Evolutionary conservation across 139 green algal genomes (phyloP), one percentile per base, ranked within the genome.

Genomic region (Tetradesmus obliquus): DNA sequence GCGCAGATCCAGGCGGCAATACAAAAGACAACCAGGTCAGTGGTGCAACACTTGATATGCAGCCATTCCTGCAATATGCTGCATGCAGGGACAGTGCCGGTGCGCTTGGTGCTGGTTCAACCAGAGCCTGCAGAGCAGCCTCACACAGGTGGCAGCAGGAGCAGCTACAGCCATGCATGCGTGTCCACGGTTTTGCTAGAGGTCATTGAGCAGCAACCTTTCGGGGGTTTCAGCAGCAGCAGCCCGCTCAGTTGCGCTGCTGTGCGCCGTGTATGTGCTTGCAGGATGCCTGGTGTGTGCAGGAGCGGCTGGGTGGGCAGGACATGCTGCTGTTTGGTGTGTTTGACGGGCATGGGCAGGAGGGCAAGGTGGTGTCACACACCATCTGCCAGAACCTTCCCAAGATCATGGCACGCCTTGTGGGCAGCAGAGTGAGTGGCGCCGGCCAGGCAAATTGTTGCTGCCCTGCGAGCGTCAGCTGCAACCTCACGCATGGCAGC

Each of bases 301-400:
- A 91, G n/a, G 94, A 96, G 83, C 62, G 87, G 20, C 79, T 94
- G 8, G 89, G 79, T 55, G 91, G 87, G 10, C 79, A 84, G 17
- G 89, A 92, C 17, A 88, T 76, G n/a, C 3, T 91, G 5, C 19
- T 96, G 32, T 85, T 96, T 24, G 93, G 92, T 20, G 91, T 96
- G 53, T 95, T 95, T 92, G 94, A 96, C 69, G 94, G 94, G 19
- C 94, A 96, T 82, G 94, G 94, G 9, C n/a, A 82, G 58, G 92
- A 95, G 24, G 94, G 94, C 79, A 69, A 71, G 53, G 90, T 90
- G 24, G 91, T 94, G 24, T 93, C 90, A 1, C 84, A 84, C 45
- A 60, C 72, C 13, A 76, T 94, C 8, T 91, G 79, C 5, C 45
- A 54, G 5, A 53, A 69, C 6, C 69, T 95, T 87, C 92, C 92